Percentiles rank a stretch among this genome's conserved stretches.
Conservation (phyloP, 148 eudicot genomes). For the Linanthus parryae region DNA sequence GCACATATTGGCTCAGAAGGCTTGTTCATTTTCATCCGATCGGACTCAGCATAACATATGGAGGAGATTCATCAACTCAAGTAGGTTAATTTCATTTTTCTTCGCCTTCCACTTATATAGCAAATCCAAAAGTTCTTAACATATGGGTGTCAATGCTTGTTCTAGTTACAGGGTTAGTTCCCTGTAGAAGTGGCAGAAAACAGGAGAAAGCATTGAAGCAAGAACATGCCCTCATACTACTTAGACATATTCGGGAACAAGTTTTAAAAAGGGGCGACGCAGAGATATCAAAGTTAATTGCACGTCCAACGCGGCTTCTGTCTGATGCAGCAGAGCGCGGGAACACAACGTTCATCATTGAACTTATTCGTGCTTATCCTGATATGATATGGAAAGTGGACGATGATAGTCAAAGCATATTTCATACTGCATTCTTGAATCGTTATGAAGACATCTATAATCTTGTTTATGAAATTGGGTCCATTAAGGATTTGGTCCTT, state of each 20-base stretch:
- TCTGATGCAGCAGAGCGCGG: not conserved
- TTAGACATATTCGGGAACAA: too few species aligned
- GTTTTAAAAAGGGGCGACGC: not conserved
- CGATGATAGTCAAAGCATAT: not conserved
- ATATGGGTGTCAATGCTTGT: too few species aligned
- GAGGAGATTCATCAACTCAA: not conserved
- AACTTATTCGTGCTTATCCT: not conserved
- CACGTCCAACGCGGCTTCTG: not conserved
- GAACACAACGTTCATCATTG: not conserved
- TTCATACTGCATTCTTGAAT: not conserved
- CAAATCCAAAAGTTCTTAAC: too few species aligned
- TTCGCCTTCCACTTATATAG: too few species aligned
- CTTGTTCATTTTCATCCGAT: too few species aligned
- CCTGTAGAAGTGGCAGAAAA: too few species aligned
- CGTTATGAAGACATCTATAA: not conserved
- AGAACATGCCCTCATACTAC: too few species aligned
- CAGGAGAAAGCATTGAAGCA: too few species aligned
- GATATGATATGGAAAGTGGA: not conserved
- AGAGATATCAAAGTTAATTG: not conserved
- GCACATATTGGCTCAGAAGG: not conserved
- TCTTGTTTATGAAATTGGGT: not conserved
- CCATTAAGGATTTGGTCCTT: not conserved
- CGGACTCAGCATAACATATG: not conserved
- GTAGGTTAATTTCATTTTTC: not conserved
- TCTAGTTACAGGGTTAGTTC: too few species aligned